These are phyloP conservation scores for Elaphomyces granulatus DNA, from an alignment of 495 filamentous ascomycete species.

Conservation along the genomic window DNA sequence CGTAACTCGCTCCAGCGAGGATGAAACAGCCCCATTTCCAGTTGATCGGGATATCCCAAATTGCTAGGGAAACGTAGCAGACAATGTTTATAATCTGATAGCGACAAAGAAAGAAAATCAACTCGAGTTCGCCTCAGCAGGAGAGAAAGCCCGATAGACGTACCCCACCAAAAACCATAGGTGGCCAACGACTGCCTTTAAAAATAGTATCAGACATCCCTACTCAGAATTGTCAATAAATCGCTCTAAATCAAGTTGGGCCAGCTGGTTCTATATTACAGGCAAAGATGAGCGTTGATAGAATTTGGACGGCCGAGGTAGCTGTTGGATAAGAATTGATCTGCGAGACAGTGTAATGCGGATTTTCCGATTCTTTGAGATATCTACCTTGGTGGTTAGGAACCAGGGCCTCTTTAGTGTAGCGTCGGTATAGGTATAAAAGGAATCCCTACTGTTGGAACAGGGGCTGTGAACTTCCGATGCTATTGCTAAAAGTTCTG, in stretches of 20 bases:
- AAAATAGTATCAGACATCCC: conserved; percentile 38
- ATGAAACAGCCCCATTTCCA: conserved; percentile 34
- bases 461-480: conserved; percentile 21
- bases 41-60: conserved; percentile 33
- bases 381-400: too few species aligned
- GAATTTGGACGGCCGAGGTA: conserved; percentile 31
- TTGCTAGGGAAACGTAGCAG: conserved; percentile 22
- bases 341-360: conserved; percentile 24
- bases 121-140: conserved; percentile 7
- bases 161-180: conserved; percentile 35
- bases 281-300: conserved; percentile 32
- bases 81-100: conserved; percentile 24
- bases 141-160: conserved; percentile 20
- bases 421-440: neutral
- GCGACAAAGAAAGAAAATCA: conserved; percentile 7
- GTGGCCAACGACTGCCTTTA: conserved; percentile 40
- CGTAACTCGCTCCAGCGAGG: conserved; percentile 22
- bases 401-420: neutral
- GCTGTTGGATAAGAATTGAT: conserved; percentile 35
- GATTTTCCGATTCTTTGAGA: conserved; percentile 25
- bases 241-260: neutral
- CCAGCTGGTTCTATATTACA: conserved; percentile 18
- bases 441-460: conserved; percentile 23
- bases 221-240: too few species aligned
- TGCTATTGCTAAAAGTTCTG: conserved; percentile 28